Base-by-base conservation (phyloP, 2,329 filamentous ascomycete genomes). In the Gaeumannomyces tritici region DNA sequence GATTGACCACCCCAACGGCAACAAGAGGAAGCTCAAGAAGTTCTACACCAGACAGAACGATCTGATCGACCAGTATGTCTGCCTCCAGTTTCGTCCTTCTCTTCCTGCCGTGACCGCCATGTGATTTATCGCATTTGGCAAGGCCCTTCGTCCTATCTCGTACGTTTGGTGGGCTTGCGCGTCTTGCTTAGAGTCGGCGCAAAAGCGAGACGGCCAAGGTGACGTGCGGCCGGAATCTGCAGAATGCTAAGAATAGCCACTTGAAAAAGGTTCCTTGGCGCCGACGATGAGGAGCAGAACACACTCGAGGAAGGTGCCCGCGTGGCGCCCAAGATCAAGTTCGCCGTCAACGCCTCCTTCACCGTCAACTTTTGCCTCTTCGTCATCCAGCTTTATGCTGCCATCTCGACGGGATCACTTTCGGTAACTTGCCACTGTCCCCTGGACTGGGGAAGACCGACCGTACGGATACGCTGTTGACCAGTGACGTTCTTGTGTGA, bases 321-420 rank as follows among this genome's bases (percentile, higher is more conserved):
- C 63, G 80, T 83, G 68, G 77, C 74, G 8, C 77, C 78, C 5
- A 80, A 77, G 63, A 78, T 83, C 68, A 78, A 79, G 65, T 79
- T 84, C 66, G 81, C 81, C 51, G 77, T 84, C 67, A 79, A 80
- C 60, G 75, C 76, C 13, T 80, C 77, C 55, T 83, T 82, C 65
- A 71, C 70, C 5, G 78, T 80, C 65, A 81, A 83, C 70, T 77
- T 82, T 61, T 83, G 74, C 64, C 73, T 85, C 31, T 84, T 84
- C 67, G 66, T 82, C 69, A 84, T 85, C 63, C 82, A 85, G 73
- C 71, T 84, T 61, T 85, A 85, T 68, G 83, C 82, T 55, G 82
- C 82, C 61, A 73, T 84, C 61, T 80, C 80, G 42, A 85, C 82
- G 1, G 81, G 81, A 13, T 87, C 84, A 21, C 75, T 88, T 64